These are phyloP conservation scores for Cercospora zeae-maydis DNA, from an alignment of 2,329 filamentous ascomycete species.

Conservation along the genomic window DNA sequence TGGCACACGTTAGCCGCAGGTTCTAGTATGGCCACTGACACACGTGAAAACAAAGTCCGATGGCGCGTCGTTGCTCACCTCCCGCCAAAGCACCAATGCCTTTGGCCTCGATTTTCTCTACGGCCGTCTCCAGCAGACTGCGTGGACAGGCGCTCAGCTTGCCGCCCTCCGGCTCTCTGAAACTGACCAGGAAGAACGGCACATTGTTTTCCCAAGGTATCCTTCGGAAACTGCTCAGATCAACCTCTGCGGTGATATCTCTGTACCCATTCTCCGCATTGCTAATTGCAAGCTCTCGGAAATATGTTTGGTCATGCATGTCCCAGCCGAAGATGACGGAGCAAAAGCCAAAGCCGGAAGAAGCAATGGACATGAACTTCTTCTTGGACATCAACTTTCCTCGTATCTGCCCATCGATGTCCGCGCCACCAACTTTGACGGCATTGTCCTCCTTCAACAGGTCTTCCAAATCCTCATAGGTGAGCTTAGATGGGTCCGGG, in stretches of 20 bases:
- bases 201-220: conserved; percentile 90
- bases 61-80: conserved; percentile 53
- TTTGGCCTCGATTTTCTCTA: conserved; percentile 62
- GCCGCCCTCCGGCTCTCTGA: conserved; percentile 71
- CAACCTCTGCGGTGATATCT: conserved; percentile 77
- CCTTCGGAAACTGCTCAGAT: conserved; percentile 71
- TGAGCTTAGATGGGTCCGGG: conserved; percentile 47
- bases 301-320: conserved; percentile 91
- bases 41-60: not conserved
- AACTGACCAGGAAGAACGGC: conserved; percentile 80
- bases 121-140: conserved; percentile 65
- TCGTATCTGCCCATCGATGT: conserved; percentile 81
- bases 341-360: conserved; percentile 85
- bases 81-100: conserved; percentile 87
- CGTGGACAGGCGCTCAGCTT: conserved; percentile 76
- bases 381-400: conserved; percentile 90
- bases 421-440: conserved; percentile 83
- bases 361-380: conserved; percentile 82
- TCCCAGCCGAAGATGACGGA: conserved; percentile 95
- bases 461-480: conserved; percentile 60
- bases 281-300: conserved; percentile 77
- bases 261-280: conserved; percentile 89
- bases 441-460: conserved; percentile 68
- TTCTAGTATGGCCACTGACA: not conserved
- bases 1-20: conserved; percentile 39